A percentile compares a stretch with the other conserved stretches of the same genome.
These are phyloP conservation scores for Colletotrichum viniferum DNA, from an alignment of 2,329 filamentous ascomycete genomes.

Conservation along the genomic window DNA sequence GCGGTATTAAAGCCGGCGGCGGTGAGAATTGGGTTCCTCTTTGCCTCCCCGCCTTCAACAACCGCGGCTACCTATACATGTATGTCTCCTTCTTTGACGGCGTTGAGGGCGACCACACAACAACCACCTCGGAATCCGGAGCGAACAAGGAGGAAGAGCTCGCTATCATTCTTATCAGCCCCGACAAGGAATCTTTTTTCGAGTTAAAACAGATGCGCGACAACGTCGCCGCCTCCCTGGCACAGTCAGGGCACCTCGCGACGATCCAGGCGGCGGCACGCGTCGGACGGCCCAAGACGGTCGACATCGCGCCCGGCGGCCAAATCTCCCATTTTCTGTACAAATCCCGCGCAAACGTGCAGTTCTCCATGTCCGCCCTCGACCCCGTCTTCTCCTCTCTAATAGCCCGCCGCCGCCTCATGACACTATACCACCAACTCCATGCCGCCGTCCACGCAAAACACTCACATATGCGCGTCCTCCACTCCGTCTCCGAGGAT, in stretches of 20 bases:
- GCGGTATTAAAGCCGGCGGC: constrained; percentile 84
- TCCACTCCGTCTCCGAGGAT: constrained; percentile 78
- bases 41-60: constrained; percentile 96
- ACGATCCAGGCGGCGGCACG: constrained; percentile 75
- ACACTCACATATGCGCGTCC: constrained; percentile 82
- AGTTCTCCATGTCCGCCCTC: constrained; percentile 90
- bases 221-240: constrained; percentile 69
- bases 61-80: constrained; percentile 96
- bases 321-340: constrained; percentile 92
- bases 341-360: constrained; percentile 92
- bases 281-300: constrained; percentile 71
- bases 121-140: constrained; percentile 40
- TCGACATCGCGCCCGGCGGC: constrained; percentile 80
- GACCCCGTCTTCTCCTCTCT: constrained; percentile 66
- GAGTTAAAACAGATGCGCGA: constrained; percentile 78
- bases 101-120: constrained; percentile 45
- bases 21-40: constrained; percentile 98
- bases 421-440: constrained; percentile 84
- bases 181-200: constrained; percentile 93
- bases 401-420: constrained; percentile 71
- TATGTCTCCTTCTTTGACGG: constrained; percentile 93
- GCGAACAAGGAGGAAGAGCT: constrained; percentile 78
- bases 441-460: constrained; percentile 87
- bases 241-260: constrained; percentile 75
- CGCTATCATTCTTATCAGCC: constrained; percentile 91